A percentile compares a stretch with the other conserved stretches of the same genome.
Conservation (phyloP, 192 early-diverging fungal species). For the Coemansia sp. region DNA sequence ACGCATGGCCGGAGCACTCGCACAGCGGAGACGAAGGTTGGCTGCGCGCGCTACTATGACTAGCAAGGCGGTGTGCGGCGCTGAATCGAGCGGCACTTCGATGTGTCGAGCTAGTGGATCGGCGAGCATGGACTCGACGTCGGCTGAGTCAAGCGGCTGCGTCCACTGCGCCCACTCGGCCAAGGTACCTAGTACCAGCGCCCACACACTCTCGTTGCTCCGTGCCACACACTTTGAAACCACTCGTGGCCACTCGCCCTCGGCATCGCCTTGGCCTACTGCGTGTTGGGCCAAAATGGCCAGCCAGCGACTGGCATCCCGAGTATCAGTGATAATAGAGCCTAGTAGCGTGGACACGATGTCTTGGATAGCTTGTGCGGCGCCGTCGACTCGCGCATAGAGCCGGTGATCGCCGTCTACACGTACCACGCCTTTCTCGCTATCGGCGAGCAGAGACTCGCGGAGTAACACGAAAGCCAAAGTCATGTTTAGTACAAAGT, state of each 20-base stretch:
- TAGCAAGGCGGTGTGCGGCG: background rate
- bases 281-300: background rate
- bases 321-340: background rate
- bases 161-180: slow-evolving; percentile 45
- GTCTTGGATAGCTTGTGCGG: slow-evolving; percentile 28
- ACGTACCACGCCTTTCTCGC: slow-evolving; percentile 12
- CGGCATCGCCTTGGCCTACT: background rate
- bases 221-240: background rate
- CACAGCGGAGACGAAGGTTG: slow-evolving; percentile 23
- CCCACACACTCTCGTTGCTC: slow-evolving; percentile 19
- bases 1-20: slow-evolving; percentile 35
- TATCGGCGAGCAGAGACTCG: slow-evolving; percentile 20
- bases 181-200: slow-evolving; percentile 29
- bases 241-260: slow-evolving; percentile 18
- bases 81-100: background rate
- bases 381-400: slow-evolving; percentile 17
- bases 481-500: slow-evolving; percentile 26
- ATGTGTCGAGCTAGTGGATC: slow-evolving; percentile 22
- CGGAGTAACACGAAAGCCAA: slow-evolving; percentile 44
- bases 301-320: slow-evolving; percentile 40
- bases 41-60: slow-evolving; percentile 23
- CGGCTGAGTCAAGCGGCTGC: slow-evolving; percentile 8
- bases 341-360: slow-evolving; percentile 24
- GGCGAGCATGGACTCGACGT: slow-evolving; percentile 30
- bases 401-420: slow-evolving; percentile 4